Conservation (phyloP, 1,139 yeast species). For the Blastobotrys petasosporus region DNA sequence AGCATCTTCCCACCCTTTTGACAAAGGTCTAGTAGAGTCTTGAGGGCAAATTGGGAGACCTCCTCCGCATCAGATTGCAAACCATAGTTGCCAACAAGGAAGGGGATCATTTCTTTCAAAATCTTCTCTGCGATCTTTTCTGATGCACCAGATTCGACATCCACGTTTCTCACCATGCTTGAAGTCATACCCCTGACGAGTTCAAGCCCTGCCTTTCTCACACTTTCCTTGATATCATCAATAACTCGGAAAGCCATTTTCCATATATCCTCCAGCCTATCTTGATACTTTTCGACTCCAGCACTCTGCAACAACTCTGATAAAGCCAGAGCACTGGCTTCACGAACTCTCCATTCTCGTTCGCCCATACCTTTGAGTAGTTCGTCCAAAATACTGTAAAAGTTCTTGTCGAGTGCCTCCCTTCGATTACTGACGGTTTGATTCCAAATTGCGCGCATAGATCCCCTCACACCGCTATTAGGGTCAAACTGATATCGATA, state of each 20-base stretch:
- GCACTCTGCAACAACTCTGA: slow-evolving; percentile 62
- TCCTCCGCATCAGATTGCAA: slow-evolving; percentile 83
- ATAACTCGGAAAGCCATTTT: slow-evolving; percentile 78
- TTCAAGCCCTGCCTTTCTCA: slow-evolving; percentile 69
- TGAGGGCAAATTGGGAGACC: slow-evolving; percentile 67
- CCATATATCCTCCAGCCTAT: slow-evolving; percentile 67
- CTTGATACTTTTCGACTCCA: slow-evolving; percentile 49
- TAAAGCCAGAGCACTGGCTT: slow-evolving; percentile 76
- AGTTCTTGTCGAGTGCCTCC: slow-evolving; percentile 48
- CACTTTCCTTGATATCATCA: slow-evolving; percentile 95
- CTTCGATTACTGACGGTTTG: slow-evolving; percentile 61
- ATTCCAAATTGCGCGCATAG: slow-evolving; percentile 89
- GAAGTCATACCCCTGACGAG: slow-evolving; percentile 65
- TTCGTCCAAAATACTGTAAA: slow-evolving; percentile 57
- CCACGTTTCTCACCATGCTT: slow-evolving; percentile 54
- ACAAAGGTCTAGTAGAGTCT: slow-evolving; percentile 65
- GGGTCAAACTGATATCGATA: slow-evolving; percentile 87
- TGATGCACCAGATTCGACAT: slow-evolving; percentile 36
- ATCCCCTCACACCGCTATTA: slow-evolving; percentile 59
- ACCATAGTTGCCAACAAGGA: slow-evolving; percentile 73
- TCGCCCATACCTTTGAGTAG: slow-evolving; percentile 65
- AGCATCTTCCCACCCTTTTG: slow-evolving; percentile 56
- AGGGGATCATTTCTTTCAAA: slow-evolving; percentile 65
- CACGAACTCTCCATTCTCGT: slow-evolving; percentile 90
- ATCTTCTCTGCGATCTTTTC: slow-evolving; percentile 44